Conservation (phyloP, 768 basidiomycete genomes). For the Lentinula detonsa region DNA sequence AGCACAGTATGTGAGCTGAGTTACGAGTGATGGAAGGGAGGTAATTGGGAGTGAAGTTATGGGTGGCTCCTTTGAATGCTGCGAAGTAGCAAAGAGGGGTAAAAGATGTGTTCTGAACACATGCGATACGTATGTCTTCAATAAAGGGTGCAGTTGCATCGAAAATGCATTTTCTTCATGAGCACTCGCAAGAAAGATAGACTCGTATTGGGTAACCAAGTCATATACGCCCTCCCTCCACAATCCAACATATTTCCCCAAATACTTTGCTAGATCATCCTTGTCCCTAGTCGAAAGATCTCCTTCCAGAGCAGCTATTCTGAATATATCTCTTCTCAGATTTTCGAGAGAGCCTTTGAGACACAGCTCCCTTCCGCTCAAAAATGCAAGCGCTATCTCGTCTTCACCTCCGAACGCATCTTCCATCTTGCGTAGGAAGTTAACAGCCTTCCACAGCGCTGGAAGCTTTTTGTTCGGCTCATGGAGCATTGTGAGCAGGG, state of each 20-base stretch:
- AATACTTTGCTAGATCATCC: conserved; percentile 69
- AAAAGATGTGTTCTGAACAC: conserved; percentile 62
- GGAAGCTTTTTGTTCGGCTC: conserved; percentile 84
- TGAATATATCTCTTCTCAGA: conserved; percentile 39
- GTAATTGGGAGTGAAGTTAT: conserved; percentile 56
- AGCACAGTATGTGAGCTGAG: conserved; percentile 91
- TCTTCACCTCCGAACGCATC: conserved; percentile 42
- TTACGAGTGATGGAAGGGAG: conserved; percentile 76
- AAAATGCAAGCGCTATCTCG: conserved; percentile 82
- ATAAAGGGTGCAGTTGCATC: conserved; percentile 40
- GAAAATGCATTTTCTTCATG: conserved; percentile 18
- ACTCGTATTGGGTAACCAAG: conserved; percentile 81
- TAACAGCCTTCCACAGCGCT: conserved; percentile 83
- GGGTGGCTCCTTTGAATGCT: neutral
- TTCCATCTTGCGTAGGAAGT: conserved; percentile 80
- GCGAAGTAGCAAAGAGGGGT: conserved; percentile 49
- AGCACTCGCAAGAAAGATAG: conserved; percentile 78
- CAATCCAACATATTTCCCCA: conserved; percentile 82
- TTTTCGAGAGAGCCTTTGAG: conserved; percentile 53
- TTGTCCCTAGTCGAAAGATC: conserved; percentile 53
- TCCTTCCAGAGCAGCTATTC: conserved; percentile 20
- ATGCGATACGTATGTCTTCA: conserved; percentile 60
- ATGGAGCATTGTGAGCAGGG: conserved; percentile 72
- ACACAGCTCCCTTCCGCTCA: conserved; percentile 65
- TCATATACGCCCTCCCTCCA: conserved; percentile 94